These are phyloP conservation scores for Phylloporus scabripes DNA, from an alignment of 768 basidiomycete species.

Conservation along the genomic window DNA sequence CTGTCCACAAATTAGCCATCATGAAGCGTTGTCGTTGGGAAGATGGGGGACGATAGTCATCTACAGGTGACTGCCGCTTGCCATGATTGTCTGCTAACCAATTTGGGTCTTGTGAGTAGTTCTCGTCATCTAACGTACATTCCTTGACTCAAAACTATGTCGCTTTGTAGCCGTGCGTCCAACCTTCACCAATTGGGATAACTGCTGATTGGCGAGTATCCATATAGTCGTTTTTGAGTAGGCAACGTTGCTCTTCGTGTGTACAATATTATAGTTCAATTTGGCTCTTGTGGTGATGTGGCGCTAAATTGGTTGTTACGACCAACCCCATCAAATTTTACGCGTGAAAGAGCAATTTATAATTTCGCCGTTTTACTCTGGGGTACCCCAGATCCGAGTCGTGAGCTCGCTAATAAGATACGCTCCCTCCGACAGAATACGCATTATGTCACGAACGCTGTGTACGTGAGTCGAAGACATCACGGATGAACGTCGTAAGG, in stretches of 20 bases:
- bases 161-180: slow-evolving; percentile 6
- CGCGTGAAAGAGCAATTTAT: background rate
- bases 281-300: slow-evolving; percentile 16
- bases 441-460: background rate
- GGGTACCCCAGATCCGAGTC: background rate
- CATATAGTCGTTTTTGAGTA: background rate
- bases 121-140: slow-evolving; percentile 8
- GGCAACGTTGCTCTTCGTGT: background rate
- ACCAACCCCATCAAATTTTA: background rate
- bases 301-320: slow-evolving; percentile 16
- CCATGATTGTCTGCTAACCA: slow-evolving; percentile 4
- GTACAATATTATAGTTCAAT: slow-evolving; percentile 5
- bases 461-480: too few relatives aligned
- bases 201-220: background rate
- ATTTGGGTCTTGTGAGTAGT: slow-evolving; percentile 19
- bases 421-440: background rate
- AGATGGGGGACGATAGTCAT: slow-evolving; percentile 32
- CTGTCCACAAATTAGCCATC: slow-evolving; percentile 35
- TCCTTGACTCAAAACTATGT: slow-evolving; percentile 13
- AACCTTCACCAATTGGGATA: slow-evolving; percentile 1
- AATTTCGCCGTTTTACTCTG: background rate
- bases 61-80: slow-evolving; percentile 8
- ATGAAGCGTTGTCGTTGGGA: slow-evolving; percentile 35
- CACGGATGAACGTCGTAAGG: too few relatives aligned
- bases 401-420: background rate